Percentiles rank a stretch among this genome's conserved stretches.
These are phyloP conservation scores for Thalassiosira profunda DNA, from an alignment of 108 stramenopile genomes.

Conservation along the genomic window DNA sequence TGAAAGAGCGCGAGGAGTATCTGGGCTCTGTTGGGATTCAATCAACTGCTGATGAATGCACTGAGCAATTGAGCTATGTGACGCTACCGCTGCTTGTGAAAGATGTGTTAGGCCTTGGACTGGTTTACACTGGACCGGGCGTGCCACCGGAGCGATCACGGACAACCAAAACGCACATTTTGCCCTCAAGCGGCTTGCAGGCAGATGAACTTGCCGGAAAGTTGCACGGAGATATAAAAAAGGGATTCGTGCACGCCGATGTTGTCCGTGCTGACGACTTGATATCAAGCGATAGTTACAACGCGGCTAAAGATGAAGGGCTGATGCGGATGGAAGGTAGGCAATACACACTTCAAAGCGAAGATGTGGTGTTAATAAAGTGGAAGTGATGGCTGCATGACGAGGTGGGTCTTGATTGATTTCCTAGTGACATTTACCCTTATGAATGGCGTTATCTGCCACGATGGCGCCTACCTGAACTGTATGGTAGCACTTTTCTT, in stretches of 20 bases:
- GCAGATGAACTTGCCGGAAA: conserved; percentile 58
- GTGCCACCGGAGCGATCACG: conserved; percentile 64
- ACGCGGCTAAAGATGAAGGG: conserved; percentile 83
- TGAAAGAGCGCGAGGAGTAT: conserved; percentile 67
- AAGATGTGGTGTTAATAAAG: conserved; percentile 92
- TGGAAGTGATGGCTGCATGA: conserved; percentile 49
- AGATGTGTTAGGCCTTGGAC: conserved; percentile 43
- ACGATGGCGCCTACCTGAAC: too few relatives aligned
- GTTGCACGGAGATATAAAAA: conserved; percentile 93
- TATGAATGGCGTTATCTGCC: too few relatives aligned
- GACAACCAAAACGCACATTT: conserved; percentile 66
- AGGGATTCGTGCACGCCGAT: conserved; percentile 94
- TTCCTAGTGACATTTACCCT: too few relatives aligned
- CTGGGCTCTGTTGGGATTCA: conserved; percentile 63
- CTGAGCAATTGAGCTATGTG: conserved; percentile 35
- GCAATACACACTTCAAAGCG: conserved; percentile 82
- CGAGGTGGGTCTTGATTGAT: too few relatives aligned
- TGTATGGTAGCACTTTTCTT: too few relatives aligned
- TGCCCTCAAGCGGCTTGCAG: conserved; percentile 25
- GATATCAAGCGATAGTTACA: conserved; percentile 54
- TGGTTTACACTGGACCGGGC: conserved; percentile 72
- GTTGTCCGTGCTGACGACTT: conserved; percentile 49
- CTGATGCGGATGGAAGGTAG: conserved; percentile 82
- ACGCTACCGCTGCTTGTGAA: conserved; percentile 53
- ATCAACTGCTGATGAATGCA: conserved; percentile 20